Evolutionary conservation across 2,329 filamentous ascomycete species (phyloP).

Genomic region (Chalaropsis thielavioides): DNA sequence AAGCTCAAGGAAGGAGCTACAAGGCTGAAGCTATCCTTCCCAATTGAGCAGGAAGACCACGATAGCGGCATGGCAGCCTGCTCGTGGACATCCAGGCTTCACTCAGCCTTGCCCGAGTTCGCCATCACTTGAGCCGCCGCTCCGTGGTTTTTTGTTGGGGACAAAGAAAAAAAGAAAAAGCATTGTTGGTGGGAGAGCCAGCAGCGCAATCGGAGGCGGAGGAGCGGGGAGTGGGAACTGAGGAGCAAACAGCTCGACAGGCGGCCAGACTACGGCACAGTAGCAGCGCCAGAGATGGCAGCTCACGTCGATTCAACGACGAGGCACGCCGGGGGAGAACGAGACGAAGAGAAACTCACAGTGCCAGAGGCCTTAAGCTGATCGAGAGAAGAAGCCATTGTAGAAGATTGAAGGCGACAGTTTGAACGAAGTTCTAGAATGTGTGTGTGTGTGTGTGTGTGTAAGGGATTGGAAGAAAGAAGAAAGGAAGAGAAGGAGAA

Average conservation of each 20-base stretch:
- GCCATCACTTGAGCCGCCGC: background rate
- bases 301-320: background rate
- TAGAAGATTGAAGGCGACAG: constrained; percentile 12
- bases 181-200: background rate
- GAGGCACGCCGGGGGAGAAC: background rate
- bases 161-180: background rate
- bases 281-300: too few species aligned
- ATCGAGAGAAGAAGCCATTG: constrained; percentile 82
- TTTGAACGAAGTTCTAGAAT: constrained; percentile 6
- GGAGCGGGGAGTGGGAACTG: too few species aligned
- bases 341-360: constrained; percentile 43
- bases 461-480: constrained; percentile 6
- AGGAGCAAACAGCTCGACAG: too few species aligned
- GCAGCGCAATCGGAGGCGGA: constrained; percentile 5
- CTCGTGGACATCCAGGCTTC: background rate
- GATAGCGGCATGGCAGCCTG: background rate
- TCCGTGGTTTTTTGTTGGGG: background rate
- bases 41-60: background rate
- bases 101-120: background rate
- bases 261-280: too few species aligned
- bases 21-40: constrained; percentile 1
- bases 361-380: constrained; percentile 96
- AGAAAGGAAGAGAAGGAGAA: constrained; percentile 12
- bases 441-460: too few species aligned
- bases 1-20: constrained; percentile 1